phyloP scores from a whole-genome alignment of 2,329 filamentous ascomycete species.

The Nemania abortiva region DNA sequence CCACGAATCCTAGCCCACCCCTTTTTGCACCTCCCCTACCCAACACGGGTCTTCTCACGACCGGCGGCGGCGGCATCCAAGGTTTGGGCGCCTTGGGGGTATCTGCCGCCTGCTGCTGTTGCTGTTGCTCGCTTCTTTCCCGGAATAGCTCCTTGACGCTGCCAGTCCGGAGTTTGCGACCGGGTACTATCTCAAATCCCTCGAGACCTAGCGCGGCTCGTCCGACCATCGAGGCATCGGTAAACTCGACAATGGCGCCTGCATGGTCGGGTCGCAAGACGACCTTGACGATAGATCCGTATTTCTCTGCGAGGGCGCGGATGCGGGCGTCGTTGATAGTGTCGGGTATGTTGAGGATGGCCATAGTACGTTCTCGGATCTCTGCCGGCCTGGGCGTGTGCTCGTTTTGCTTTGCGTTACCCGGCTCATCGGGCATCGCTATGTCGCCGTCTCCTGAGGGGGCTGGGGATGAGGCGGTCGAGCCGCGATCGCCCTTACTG shows the following conservation, averaged over 20 bases:
- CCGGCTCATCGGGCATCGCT: conserved; percentile 52
- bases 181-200: conserved; percentile 65
- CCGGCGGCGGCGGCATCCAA: conserved; percentile 60
- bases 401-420: conserved; percentile 35
- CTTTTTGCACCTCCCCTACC: conserved; percentile 48
- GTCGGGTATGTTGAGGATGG: conserved; percentile 87
- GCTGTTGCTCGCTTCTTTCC: conserved; percentile 56
- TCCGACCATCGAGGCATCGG: conserved; percentile 76
- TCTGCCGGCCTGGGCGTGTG: conserved; percentile 60
- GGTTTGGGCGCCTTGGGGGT: conserved; percentile 45
- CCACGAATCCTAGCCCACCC: conserved; percentile 59
- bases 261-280: conserved; percentile 83
- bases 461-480: conserved; percentile 53
- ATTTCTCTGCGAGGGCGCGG: conserved; percentile 75
- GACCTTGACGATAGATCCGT: conserved; percentile 80
- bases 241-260: conserved; percentile 88
- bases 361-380: conserved; percentile 77
- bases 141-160: conserved; percentile 66
- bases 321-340: conserved; percentile 92
- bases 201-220: conserved; percentile 73
- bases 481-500: conserved; percentile 52
- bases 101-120: conserved; percentile 51
- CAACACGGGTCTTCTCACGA: conserved; percentile 58
- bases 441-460: conserved; percentile 56
- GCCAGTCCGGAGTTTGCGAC: conserved; percentile 66